These are phyloP conservation scores for Alternaria panax DNA, from an alignment of 2,329 filamentous ascomycete species.

Conservation along the genomic window DNA sequence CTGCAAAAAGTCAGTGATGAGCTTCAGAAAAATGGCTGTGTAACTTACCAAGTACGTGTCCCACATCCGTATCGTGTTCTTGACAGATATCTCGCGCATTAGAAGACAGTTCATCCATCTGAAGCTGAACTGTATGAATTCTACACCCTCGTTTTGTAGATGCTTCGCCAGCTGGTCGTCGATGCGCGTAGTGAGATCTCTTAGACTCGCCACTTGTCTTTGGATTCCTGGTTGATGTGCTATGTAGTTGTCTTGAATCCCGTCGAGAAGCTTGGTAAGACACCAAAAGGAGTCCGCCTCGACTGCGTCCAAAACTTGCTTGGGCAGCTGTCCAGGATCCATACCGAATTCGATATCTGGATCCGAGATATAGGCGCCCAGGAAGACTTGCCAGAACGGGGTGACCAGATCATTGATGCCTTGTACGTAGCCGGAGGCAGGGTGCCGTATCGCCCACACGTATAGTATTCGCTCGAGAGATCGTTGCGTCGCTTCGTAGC, in stretches of 20 bases:
- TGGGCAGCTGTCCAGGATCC: conserved; percentile 94
- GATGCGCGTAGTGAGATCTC: conserved; percentile 90
- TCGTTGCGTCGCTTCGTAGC: conserved; percentile 93
- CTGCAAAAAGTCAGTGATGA: conserved; percentile 56
- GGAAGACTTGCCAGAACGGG: conserved; percentile 97
- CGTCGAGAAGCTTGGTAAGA: conserved; percentile 94
- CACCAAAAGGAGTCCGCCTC: conserved; percentile 99
- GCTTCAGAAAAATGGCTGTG: neutral
- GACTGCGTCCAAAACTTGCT: conserved; percentile 90
- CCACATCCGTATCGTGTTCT: conserved; percentile 99
- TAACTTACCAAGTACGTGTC: conserved; percentile 90
- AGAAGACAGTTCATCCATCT: conserved; percentile 99
- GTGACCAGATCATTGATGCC: conserved; percentile 98
- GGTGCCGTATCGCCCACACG: conserved; percentile 96
- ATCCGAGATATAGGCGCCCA: conserved; percentile 94
- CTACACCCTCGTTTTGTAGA: conserved; percentile 86
- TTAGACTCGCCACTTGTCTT: conserved; percentile 85
- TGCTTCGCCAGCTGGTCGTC: conserved; percentile 85
- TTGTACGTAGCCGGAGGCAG: conserved; percentile 96
- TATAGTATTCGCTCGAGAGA: conserved; percentile 95
- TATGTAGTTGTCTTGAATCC: conserved; percentile 99
- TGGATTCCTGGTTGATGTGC: conserved; percentile 97
- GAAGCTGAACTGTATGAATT: conserved; percentile 99
- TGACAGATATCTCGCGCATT: conserved; percentile 96
- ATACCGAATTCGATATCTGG: conserved; percentile 90